Base-by-base conservation (phyloP, 495 filamentous ascomycete species). In the Entonaema liquescens region DNA sequence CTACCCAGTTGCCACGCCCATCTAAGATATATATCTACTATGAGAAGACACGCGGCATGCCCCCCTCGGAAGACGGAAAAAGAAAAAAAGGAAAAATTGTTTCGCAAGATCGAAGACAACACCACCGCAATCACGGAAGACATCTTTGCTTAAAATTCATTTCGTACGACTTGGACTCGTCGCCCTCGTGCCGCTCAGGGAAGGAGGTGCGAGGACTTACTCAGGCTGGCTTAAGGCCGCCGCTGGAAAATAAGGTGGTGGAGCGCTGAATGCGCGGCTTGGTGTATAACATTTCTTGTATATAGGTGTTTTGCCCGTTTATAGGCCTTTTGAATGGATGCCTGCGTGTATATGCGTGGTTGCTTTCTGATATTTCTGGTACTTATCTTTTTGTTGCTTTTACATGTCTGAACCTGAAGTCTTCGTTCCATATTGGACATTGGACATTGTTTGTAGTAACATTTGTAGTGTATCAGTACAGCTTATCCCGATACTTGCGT, bases 261-360 rank as follows among this genome's bases (percentile, higher is more conserved):
- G n/a, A 28, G 65, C 17, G 65, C 36, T 58, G 36, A 50, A 23
- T 33, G 29, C 49, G 57, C 29, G 21, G 65, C 33, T 68, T 68
- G 49, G 65, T 55, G 49, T 1, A 49, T 61, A 17, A 17, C 8
- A 6, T 47, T 47, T 47, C 42, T 33, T 68, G 65, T 68, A 68
- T 29, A 68, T 68, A 68, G 19, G 21, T 11, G 17, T 56, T 61
- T 36, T 12, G 26, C 36, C 38, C 31, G 3, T 3, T 31, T 62
- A 62, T 23, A 54, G 23, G 35, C 57, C 55, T 47, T 62, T 47
- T 68, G 38, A 68, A 63, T 63, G 21, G 26, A 55, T 50, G 36
- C 55, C 44, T 21, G 52, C 56, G 42, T 53, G 52, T 44, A 47
- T 47, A 23, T 23, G 42, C 42, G 57, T 52, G 57, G 65, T 68